Conservation (phyloP, 495 filamentous ascomycete species). For the Penicillium steckii region DNA sequence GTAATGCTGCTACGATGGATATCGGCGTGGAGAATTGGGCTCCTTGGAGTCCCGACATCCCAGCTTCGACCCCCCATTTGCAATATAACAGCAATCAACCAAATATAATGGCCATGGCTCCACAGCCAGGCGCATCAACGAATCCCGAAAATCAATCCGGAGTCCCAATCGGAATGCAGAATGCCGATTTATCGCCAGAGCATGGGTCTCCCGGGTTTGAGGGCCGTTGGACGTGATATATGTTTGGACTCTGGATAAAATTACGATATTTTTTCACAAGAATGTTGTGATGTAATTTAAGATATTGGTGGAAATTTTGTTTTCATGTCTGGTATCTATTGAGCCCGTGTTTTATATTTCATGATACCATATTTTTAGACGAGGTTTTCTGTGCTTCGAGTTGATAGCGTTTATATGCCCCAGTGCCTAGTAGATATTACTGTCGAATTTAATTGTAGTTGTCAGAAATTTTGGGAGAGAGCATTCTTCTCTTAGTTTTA, state of each 20-base stretch:
- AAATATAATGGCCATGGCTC: conserved; percentile 12
- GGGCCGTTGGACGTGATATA: conserved; percentile 14
- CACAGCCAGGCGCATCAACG: conserved; percentile 5
- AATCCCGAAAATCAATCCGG: conserved; percentile 8
- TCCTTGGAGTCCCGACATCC: conserved; percentile 13
- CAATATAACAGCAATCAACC: conserved; percentile 6
- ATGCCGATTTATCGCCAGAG: not conserved
- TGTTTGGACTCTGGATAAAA: not conserved
- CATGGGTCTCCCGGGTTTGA: conserved; percentile 8
- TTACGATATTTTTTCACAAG: not conserved
- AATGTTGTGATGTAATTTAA: not conserved
- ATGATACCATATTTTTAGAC: conserved; percentile 10
- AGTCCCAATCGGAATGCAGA: not conserved
- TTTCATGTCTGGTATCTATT: not conserved
- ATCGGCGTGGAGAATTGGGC: conserved; percentile 52
- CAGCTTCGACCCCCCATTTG: conserved; percentile 2
- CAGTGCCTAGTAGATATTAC: too few species aligned
- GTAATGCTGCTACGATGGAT: conserved; percentile 44
- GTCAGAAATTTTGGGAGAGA: too few species aligned
- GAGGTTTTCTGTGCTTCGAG: not conserved
- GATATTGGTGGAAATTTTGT: too few species aligned
- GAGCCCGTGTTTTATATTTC: not conserved
- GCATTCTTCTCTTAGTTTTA: not conserved
- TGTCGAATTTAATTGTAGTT: too few species aligned
- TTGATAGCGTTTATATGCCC: not conserved